A percentile compares a stretch with the other conserved stretches of the same genome.
Conservation (phyloP, 2,329 filamentous ascomycete species). For the Stagonosporopsis cucurbitacearum region DNA sequence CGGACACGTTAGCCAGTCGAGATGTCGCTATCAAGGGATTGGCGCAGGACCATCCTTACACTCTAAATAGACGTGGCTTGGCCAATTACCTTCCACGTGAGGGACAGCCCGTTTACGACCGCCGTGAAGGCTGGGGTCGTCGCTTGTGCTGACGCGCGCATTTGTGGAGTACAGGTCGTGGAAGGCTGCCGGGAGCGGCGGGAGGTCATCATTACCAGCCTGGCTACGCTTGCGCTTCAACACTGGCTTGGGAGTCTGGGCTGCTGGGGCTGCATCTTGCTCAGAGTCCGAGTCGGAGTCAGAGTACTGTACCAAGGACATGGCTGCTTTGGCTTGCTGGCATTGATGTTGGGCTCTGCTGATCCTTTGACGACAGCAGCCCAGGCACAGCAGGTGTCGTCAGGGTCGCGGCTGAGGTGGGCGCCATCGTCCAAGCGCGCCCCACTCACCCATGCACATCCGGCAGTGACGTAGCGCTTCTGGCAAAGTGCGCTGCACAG, state of each 20-base stretch:
- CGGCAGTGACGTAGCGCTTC: constrained; percentile 37
- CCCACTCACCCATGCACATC: constrained; percentile 32
- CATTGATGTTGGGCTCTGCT: constrained; percentile 20
- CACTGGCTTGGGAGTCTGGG: constrained; percentile 15
- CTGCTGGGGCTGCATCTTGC: constrained; percentile 27
- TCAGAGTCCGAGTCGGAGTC: constrained; percentile 61
- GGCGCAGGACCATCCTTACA: constrained; percentile 65
- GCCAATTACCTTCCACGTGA: constrained; percentile 90
- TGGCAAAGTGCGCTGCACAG: constrained; percentile 28
- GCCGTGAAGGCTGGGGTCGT: constrained; percentile 84
- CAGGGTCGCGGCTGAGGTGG: constrained; percentile 19
- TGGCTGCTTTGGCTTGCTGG: constrained; percentile 31
- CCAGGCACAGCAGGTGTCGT: constrained; percentile 22
- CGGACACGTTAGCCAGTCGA: constrained; percentile 40
- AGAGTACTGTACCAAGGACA: constrained; percentile 51
- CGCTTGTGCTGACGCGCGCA: constrained; percentile 75
- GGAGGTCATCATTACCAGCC: constrained; percentile 55
- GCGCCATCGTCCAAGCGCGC: constrained; percentile 12
- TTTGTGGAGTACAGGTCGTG: constrained; percentile 89
- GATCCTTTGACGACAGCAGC: constrained; percentile 14
- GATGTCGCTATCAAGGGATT: constrained; percentile 9
- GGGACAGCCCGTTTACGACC: constrained; percentile 83
- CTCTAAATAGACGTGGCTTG: constrained; percentile 89
- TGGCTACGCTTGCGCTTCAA: constrained; percentile 44
- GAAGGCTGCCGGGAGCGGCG: constrained; percentile 80